Evolutionary conservation across 2,329 filamentous ascomycete genomes (phyloP).

Genomic region (Botrytis byssoidea): DNA sequence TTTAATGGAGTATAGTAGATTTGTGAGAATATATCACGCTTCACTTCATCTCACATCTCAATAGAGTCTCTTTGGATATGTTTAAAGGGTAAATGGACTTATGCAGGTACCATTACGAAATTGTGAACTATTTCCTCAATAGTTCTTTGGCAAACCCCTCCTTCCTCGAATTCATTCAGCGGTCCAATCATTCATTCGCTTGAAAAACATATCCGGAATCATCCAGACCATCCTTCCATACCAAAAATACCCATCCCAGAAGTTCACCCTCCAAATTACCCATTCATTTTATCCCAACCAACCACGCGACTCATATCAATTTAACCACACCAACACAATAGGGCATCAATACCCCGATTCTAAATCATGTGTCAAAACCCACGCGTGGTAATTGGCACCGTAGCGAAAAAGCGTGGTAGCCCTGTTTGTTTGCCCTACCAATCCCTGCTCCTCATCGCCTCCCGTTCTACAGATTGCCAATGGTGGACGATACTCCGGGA

Average conservation of each 20-base stretch:
- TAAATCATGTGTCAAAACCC: not conserved
- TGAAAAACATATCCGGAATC: not conserved
- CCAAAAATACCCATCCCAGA: not conserved
- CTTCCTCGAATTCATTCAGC: not conserved
- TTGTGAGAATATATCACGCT: not conserved
- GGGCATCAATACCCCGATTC: not conserved
- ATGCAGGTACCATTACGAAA: slow-evolving; percentile 7
- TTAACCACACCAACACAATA: not conserved
- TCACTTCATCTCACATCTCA: not conserved
- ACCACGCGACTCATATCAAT: not conserved
- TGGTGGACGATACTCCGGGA: not conserved
- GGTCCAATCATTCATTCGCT: not conserved
- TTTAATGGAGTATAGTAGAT: not conserved
- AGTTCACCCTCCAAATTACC: not conserved
- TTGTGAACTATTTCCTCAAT: not conserved
- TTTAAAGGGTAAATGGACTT: not conserved
- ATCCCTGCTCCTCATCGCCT: not conserved
- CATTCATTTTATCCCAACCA: not conserved
- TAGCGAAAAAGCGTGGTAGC: slow-evolving; percentile 5
- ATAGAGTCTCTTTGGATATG: not conserved
- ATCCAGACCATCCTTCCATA: not conserved
- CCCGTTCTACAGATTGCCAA: not conserved
- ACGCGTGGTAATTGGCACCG: not conserved
- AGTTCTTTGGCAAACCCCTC: no score
- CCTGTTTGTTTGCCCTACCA: slow-evolving; percentile 2